Conservation (phyloP, 2,329 filamentous ascomycete genomes). For the Fusarium tricinctum region DNA sequence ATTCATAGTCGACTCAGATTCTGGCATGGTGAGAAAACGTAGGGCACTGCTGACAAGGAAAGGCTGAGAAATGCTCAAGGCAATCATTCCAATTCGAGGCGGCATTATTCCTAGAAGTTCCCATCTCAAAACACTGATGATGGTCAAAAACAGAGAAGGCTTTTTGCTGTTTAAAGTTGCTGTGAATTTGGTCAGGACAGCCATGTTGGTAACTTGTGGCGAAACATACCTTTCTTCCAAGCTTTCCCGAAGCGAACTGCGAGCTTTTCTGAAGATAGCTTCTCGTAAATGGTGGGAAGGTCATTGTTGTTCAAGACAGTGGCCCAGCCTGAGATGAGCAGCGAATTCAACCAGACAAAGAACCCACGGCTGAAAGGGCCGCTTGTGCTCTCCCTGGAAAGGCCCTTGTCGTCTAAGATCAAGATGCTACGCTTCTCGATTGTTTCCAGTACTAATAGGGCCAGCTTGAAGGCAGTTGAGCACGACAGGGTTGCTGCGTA, state of each 20-base stretch:
- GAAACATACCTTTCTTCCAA: conserved; percentile 46
- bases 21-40: conserved; percentile 48
- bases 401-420: conserved; percentile 56
- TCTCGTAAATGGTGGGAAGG: conserved; percentile 51
- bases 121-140: conserved; percentile 47
- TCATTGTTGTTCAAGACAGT: conserved; percentile 51
- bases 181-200: conserved; percentile 15
- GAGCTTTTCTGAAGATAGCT: conserved; percentile 50
- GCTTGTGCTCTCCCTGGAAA: conserved; percentile 65
- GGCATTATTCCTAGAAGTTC: conserved; percentile 52
- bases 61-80: conserved; percentile 51
- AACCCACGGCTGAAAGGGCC: conserved; percentile 52
- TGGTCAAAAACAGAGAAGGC: conserved; percentile 49
- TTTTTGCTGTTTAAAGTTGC: conserved; percentile 36
- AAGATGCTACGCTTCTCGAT: conserved; percentile 53
- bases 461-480: conserved; percentile 46
- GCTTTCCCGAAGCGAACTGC: conserved; percentile 38
- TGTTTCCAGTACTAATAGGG: conserved; percentile 49
- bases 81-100: conserved; percentile 49
- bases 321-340: conserved; percentile 64
- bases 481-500: conserved; percentile 47
- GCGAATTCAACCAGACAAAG: conserved; percentile 55
- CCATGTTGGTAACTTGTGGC: accelerated
- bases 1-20: conserved; percentile 45
- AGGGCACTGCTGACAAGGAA: conserved; percentile 51